Percentiles rank a stretch among this genome's conserved stretches.
phyloP scores from a whole-genome alignment of 2,329 filamentous ascomycete species.

The Ascochyta lentis region DNA sequence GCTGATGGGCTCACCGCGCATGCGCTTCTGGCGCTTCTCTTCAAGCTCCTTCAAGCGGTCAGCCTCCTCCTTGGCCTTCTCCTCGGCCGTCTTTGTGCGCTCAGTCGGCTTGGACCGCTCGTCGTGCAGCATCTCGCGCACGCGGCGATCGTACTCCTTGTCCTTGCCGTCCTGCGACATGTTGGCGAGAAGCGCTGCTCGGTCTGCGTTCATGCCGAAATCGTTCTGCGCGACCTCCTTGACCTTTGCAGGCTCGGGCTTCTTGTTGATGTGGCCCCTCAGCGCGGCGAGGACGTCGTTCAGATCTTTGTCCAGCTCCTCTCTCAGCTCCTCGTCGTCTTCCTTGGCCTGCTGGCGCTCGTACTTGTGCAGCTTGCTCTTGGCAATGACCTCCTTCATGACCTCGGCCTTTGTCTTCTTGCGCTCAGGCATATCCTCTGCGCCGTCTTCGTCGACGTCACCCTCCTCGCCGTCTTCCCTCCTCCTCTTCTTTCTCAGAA shows the following conservation, averaged over 20 bases:
- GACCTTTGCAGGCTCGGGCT: conserved; percentile 51
- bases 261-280: conserved; percentile 61
- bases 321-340: conserved; percentile 86
- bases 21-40: conserved; percentile 79
- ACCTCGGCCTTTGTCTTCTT: conserved; percentile 97
- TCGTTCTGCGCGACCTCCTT: conserved; percentile 48
- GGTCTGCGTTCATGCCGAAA: conserved; percentile 64
- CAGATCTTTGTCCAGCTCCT: conserved; percentile 84
- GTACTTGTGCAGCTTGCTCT: conserved; percentile 94
- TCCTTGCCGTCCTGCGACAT: conserved; percentile 73
- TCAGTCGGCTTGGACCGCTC: conserved; percentile 84
- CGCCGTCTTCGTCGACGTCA: conserved; percentile 27
- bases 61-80: conserved; percentile 71
- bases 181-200: conserved; percentile 65
- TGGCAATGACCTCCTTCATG: conserved; percentile 97
- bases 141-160: conserved; percentile 83
- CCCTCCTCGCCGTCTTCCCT: conserved; percentile 55
- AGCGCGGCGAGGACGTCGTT: conserved; percentile 77
- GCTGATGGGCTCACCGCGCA: conserved; percentile 82
- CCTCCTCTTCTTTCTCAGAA: conserved; percentile 52
- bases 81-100: conserved; percentile 73
- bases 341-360: conserved; percentile 93
- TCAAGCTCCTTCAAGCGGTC: conserved; percentile 80
- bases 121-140: conserved; percentile 84
- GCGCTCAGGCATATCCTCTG: conserved; percentile 69